phyloP scores from a whole-genome alignment of 2,329 filamentous ascomycete species.

The Monilinia fructicola region DNA sequence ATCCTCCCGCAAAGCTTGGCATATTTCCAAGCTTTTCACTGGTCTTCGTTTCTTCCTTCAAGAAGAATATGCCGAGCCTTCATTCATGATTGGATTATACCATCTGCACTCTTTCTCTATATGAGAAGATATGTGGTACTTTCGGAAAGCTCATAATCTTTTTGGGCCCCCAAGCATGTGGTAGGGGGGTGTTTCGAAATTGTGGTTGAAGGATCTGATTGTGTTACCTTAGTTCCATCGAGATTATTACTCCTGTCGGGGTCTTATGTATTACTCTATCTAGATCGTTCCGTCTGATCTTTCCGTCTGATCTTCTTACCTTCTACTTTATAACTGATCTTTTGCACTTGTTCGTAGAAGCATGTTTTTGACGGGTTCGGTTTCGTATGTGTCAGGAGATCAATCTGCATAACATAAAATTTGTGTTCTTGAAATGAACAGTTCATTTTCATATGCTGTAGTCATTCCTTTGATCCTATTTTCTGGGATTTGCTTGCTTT shows the following conservation, averaged over 20 bases:
- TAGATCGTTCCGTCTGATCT: not conserved
- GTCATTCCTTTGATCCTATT: not conserved
- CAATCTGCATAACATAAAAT: not conserved
- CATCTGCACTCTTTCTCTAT: not conserved
- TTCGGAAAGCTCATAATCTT: too few relatives aligned
- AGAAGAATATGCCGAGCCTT: not conserved
- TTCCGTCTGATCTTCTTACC: not conserved
- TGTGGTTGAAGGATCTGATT: slow-evolving; percentile 8
- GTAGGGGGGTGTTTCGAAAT: slow-evolving; percentile 8
- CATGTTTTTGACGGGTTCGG: not conserved
- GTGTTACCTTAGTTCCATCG: not conserved
- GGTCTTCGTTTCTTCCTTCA: not conserved
- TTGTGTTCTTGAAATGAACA: not conserved
- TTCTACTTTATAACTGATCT: not conserved
- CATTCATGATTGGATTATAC: not conserved
- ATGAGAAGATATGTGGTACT: not conserved
- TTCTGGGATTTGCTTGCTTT: not conserved
- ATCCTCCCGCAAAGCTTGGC: slow-evolving; percentile 16
- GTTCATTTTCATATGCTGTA: not conserved
- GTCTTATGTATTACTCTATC: not conserved
- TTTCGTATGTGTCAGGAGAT: not conserved
- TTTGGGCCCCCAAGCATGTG: not conserved
- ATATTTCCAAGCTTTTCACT: not conserved
- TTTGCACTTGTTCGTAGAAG: not conserved
- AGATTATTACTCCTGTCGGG: not conserved